A percentile compares a stretch with the other conserved stretches of the same genome.
phyloP scores from a whole-genome alignment of 2,329 filamentous ascomycete species.

The Colletotrichum ledebouriae region DNA sequence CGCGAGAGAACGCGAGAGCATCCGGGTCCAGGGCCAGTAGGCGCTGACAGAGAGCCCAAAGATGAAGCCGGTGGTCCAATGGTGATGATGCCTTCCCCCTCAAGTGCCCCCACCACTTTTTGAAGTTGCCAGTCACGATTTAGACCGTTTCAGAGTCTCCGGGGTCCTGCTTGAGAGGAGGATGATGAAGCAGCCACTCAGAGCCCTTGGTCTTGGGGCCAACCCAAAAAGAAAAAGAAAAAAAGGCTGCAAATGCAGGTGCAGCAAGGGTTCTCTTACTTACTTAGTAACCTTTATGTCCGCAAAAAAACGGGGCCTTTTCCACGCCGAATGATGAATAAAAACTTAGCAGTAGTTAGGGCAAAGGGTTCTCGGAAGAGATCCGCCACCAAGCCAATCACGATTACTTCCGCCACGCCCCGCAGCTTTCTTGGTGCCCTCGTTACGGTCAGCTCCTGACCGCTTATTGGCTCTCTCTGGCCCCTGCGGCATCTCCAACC shows the following conservation, averaged over 20 bases:
- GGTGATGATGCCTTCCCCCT: constrained; percentile 14
- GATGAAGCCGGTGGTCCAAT: constrained; percentile 32
- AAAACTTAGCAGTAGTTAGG: too few species aligned
- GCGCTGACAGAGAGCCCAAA: constrained; percentile 25
- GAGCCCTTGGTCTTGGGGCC: background rate
- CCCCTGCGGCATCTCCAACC: constrained; percentile 10
- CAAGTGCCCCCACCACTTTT: constrained; percentile 15
- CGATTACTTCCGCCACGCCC: background rate
- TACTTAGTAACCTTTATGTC: too few species aligned
- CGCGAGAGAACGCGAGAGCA: background rate
- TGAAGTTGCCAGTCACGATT: constrained; percentile 38
- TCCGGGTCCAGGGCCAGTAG: constrained; percentile 16
- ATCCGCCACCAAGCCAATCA: constrained; percentile 33
- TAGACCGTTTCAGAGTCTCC: constrained; percentile 41
- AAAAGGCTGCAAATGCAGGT: background rate
- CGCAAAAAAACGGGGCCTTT: too few species aligned
- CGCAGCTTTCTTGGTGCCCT: constrained; percentile 8
- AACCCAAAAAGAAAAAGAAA: background rate
- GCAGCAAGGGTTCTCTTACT: constrained; percentile 33
- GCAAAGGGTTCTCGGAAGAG: constrained; percentile 40
- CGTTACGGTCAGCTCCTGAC: background rate
- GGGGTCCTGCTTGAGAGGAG: constrained; percentile 14
- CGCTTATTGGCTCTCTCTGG: constrained; percentile 19
- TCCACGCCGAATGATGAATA: too few species aligned
- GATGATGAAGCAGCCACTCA: constrained; percentile 37